phyloP scores from a whole-genome alignment of 2,329 filamentous ascomycete species.

The Neofusicoccum kwambonambiense region DNA sequence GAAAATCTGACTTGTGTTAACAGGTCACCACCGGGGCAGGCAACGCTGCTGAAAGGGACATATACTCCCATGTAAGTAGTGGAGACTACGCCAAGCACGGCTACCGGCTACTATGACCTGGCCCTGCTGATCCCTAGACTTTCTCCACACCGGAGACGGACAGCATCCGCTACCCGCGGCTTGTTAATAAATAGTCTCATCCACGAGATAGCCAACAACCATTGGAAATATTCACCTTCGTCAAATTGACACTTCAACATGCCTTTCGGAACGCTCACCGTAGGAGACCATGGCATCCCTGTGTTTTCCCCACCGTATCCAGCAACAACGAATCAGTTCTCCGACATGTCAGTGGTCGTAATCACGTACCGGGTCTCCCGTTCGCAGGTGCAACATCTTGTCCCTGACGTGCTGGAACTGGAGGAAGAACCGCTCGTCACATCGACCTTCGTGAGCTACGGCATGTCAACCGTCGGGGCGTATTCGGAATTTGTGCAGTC shows the following conservation, averaged over 20 bases:
- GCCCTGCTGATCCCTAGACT: too few species aligned
- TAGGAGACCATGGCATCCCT: background rate
- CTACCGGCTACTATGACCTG: too few species aligned
- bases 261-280: background rate
- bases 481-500: slow-evolving; percentile 14
- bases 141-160: too few species aligned
- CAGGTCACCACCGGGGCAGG: too few species aligned
- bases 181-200: too few species aligned
- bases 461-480: slow-evolving; percentile 8
- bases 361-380: background rate
- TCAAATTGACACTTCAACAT: background rate
- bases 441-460: background rate
- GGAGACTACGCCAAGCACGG: too few species aligned
- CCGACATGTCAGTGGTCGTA: background rate
- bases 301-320: background rate
- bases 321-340: background rate
- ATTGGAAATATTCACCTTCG: too few species aligned
- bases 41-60: too few species aligned
- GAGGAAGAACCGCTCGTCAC: background rate
- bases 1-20: too few species aligned
- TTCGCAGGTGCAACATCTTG: background rate
- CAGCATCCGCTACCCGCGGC: too few species aligned
- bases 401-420: background rate
- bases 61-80: too few species aligned
- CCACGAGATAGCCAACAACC: too few species aligned